These are phyloP conservation scores for Plasmodium fragile DNA, from an alignment of 169 alveolate genomes.

Conservation along the genomic window DNA sequence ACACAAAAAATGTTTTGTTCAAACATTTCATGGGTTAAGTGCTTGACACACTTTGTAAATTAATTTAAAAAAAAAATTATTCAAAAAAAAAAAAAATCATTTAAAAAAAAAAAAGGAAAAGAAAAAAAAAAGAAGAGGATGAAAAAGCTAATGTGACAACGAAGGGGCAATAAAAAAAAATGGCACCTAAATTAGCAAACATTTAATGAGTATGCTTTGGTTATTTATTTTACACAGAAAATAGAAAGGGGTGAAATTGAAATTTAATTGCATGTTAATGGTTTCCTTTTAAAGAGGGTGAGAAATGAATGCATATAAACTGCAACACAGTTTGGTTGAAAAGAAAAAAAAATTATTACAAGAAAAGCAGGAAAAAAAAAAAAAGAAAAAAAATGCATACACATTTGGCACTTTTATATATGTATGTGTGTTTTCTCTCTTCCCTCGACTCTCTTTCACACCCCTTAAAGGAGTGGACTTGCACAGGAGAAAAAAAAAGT, in stretches of 20 bases:
- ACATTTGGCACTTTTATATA: neutral
- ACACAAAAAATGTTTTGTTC: neutral
- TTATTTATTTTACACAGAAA: constrained; percentile 18
- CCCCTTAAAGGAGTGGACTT: neutral
- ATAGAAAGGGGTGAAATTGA: neutral
- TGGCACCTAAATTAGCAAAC: constrained; percentile 6
- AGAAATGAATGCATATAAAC: neutral
- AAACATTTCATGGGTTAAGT: neutral
- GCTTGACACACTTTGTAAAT: constrained; percentile 10
- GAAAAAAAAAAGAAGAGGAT: neutral
- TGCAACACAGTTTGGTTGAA: neutral
- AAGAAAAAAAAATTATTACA: neutral
- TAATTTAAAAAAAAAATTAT: constrained; percentile 13
- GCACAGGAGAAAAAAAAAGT: neutral
- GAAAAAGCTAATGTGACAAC: neutral
- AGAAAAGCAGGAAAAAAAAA: neutral
- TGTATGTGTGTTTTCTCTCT: neutral
- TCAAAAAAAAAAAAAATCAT: neutral
- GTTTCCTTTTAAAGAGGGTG: neutral
- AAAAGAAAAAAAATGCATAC: neutral
- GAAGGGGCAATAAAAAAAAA: constrained; percentile 2
- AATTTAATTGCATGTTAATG: constrained; percentile 2
- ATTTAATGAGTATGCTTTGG: constrained; percentile 37
- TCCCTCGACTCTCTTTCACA: neutral
- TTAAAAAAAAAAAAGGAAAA: neutral